phyloP scores from a whole-genome alignment of 2,329 filamentous ascomycete genomes.

The Botrytis byssoidea region DNA sequence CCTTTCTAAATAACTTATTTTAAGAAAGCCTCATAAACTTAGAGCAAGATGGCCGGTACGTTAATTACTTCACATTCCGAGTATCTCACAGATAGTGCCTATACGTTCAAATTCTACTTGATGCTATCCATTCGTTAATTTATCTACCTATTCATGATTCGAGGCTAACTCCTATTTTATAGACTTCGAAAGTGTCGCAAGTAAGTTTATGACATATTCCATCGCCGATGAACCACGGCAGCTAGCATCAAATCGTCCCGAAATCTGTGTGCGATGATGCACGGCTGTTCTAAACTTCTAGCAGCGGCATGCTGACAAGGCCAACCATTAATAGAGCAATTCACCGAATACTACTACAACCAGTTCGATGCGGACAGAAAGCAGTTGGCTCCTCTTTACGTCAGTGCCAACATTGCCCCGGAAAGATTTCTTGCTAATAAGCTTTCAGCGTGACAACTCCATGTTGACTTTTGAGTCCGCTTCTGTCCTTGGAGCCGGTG shows the following conservation, averaged over 20 bases:
- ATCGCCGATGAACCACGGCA: neutral
- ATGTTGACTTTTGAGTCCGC: conserved; percentile 90
- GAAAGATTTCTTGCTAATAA: conserved; percentile 27
- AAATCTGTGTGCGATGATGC: neutral
- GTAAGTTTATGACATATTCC: conserved; percentile 37
- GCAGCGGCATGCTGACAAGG: conserved; percentile 21
- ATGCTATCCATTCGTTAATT: neutral
- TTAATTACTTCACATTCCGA: conserved; percentile 4
- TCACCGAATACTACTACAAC: conserved; percentile 87
- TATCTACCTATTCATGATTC: neutral
- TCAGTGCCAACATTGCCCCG: conserved; percentile 47
- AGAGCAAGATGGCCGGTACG: conserved; percentile 38
- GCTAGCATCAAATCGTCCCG: neutral
- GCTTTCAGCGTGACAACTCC: conserved; percentile 68
- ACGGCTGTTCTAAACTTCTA: conserved; percentile 7
- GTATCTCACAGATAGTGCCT: neutral
- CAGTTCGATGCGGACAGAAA: conserved; percentile 75
- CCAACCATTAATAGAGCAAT: conserved; percentile 63
- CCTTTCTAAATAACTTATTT: neutral
- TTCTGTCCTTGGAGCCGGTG: conserved; percentile 59
- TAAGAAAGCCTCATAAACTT: conserved; percentile 1
- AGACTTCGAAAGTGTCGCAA: conserved; percentile 45
- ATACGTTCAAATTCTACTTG: neutral
- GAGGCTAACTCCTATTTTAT: conserved; percentile 28
- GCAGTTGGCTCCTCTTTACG: conserved; percentile 71